Evolutionary conservation across 2,329 filamentous ascomycete genomes (phyloP).

Genomic region (Fusarium armeniacum): DNA sequence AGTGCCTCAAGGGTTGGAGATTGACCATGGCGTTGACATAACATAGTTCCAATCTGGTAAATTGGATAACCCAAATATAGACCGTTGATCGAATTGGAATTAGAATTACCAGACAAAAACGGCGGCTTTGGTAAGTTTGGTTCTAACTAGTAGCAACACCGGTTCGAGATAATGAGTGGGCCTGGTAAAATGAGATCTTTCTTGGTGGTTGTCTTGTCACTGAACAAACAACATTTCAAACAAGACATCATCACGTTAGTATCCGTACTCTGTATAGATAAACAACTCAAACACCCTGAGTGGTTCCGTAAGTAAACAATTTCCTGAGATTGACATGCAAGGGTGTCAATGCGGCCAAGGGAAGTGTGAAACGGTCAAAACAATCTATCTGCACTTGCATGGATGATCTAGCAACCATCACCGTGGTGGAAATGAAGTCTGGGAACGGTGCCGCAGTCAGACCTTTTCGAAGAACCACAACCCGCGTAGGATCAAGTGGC

Average conservation of each 20-base stretch:
- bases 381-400: conserved; percentile 5
- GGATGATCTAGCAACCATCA: conserved; percentile 35
- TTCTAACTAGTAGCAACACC: neutral
- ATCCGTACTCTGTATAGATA: neutral
- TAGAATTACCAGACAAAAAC: conserved; percentile 12
- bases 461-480: conserved; percentile 18
- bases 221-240: conserved; percentile 4
- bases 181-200: conserved; percentile 17
- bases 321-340: conserved; percentile 6
- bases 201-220: conserved; percentile 13
- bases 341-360: conserved; percentile 1
- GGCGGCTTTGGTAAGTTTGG: neutral
- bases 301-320: too few relatives aligned
- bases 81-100: conserved; percentile 10
- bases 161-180: conserved; percentile 14
- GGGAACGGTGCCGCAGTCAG: conserved; percentile 5
- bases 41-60: conserved; percentile 14
- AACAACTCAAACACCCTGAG: neutral
- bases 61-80: conserved; percentile 27
- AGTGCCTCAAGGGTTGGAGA: conserved; percentile 29
- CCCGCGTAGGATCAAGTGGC: conserved; percentile 17
- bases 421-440: conserved; percentile 48
- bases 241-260: neutral
- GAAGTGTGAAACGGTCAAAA: conserved; percentile 12
- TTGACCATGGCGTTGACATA: conserved; percentile 19